Percentiles rank a stretch among this genome's conserved stretches.
phyloP scores from a whole-genome alignment of 768 basidiomycete genomes.

The Cyclocybe cylindracea region DNA sequence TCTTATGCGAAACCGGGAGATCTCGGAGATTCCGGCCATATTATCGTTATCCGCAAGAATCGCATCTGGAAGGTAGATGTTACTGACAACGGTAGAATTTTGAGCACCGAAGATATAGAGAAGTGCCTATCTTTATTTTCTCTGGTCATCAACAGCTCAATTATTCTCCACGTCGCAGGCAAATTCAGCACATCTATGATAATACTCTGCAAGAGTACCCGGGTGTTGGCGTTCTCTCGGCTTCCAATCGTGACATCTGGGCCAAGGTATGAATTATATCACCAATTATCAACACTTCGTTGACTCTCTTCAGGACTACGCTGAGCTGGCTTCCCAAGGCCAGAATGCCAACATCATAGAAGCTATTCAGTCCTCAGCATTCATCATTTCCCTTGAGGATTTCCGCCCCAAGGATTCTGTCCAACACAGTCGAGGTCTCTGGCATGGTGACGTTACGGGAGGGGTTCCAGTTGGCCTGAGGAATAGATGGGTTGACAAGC shows the following conservation, averaged over 20 bases:
- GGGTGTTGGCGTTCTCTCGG: conserved; percentile 75
- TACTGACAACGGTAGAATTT: conserved; percentile 51
- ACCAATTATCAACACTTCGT: too few relatives aligned
- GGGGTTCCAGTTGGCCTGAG: conserved; percentile 56
- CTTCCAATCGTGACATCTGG: conserved; percentile 86
- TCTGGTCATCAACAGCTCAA: neutral
- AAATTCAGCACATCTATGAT: conserved; percentile 72
- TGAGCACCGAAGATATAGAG: conserved; percentile 67
- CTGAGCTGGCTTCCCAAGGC: conserved; percentile 54
- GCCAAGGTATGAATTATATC: conserved; percentile 57
- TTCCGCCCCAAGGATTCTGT: conserved; percentile 50
- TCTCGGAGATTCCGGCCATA: conserved; percentile 67
- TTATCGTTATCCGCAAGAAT: conserved; percentile 85
- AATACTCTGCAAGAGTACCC: conserved; percentile 64
- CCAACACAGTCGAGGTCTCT: conserved; percentile 69
- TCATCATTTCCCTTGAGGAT: conserved; percentile 79
- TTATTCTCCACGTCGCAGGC: conserved; percentile 42
- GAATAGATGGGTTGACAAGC: conserved; percentile 91
- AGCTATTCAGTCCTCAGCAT: conserved; percentile 83
- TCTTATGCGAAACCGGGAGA: conserved; percentile 63
- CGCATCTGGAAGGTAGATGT: conserved; percentile 81
- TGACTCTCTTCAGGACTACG: conserved; percentile 53
- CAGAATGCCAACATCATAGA: conserved; percentile 67
- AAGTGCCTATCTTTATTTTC: conserved; percentile 39
- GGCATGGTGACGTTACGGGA: conserved; percentile 74